Evolutionary conservation across 2,329 filamentous ascomycete species (phyloP).

Genomic region (Penicillium sclerotigenum): DNA sequence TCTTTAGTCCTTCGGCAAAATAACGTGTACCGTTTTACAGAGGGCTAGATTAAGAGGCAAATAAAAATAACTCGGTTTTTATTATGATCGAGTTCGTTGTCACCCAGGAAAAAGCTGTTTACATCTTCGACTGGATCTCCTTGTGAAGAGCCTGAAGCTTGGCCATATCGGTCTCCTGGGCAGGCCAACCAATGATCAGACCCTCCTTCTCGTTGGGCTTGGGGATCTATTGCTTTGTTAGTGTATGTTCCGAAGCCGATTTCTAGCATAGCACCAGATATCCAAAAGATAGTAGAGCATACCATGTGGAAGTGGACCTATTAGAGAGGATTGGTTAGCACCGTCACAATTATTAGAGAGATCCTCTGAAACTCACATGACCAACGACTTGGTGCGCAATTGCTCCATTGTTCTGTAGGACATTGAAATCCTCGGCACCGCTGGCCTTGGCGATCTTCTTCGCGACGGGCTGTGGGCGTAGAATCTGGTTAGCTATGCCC

Average conservation of each 20-base stretch:
- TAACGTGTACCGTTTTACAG: neutral
- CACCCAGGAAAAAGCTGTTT: too few relatives aligned
- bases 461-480: constrained; percentile 63
- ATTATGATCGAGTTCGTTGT: neutral
- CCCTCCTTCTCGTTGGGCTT: constrained; percentile 85
- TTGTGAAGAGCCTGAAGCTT: constrained; percentile 74
- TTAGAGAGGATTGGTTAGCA: constrained; percentile 2
- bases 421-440: constrained; percentile 79
- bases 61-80: neutral
- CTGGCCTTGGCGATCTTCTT: constrained; percentile 81
- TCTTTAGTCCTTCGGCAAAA: neutral
- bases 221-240: constrained; percentile 63
- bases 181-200: constrained; percentile 75
- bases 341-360: neutral
- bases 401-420: constrained; percentile 92
- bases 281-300: constrained; percentile 29
- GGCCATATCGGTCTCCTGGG: constrained; percentile 73
- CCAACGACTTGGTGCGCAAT: constrained; percentile 90
- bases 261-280: neutral
- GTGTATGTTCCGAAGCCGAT: neutral
- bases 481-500: constrained; percentile 11
- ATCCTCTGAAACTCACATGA: constrained; percentile 61
- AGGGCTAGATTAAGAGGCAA: too few relatives aligned
- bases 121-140: constrained; percentile 89
- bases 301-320: constrained; percentile 94